A percentile compares a stretch with the other conserved stretches of the same genome.
phyloP scores from a whole-genome alignment of 2,329 filamentous ascomycete genomes.

The Rugonectria rugulosa region DNA sequence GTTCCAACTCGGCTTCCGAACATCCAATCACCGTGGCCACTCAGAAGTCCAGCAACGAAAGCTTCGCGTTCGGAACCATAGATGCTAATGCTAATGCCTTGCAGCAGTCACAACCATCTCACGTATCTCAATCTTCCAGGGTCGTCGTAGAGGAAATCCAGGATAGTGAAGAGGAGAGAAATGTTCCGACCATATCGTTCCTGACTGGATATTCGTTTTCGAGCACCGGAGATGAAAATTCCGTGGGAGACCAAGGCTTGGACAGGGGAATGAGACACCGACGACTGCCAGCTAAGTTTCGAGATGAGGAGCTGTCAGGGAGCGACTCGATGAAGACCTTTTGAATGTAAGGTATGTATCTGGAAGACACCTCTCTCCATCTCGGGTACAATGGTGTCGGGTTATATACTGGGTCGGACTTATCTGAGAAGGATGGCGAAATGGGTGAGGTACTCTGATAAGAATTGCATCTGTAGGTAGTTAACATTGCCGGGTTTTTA shows the following conservation, averaged over 20 bases:
- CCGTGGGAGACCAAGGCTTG: slow-evolving; percentile 38
- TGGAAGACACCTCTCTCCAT: background rate
- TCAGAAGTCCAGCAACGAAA: background rate
- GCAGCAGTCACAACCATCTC: background rate
- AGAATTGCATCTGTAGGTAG: slow-evolving; percentile 6
- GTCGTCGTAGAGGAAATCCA: slow-evolving; percentile 38
- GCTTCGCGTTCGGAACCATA: background rate
- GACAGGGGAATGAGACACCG: slow-evolving; percentile 42
- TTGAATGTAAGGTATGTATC: slow-evolving; percentile 14
- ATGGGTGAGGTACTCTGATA: slow-evolving; percentile 4
- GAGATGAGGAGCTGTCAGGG: slow-evolving; percentile 41
- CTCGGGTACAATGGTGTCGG: background rate
- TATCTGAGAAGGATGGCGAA: slow-evolving; percentile 10
- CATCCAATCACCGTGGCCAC: slow-evolving; percentile 22
- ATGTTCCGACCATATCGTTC: slow-evolving; percentile 25
- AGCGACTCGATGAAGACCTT: slow-evolving; percentile 21
- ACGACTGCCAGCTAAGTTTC: slow-evolving; percentile 46
- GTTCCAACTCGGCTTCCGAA: slow-evolving; percentile 12
- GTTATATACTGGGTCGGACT: background rate
- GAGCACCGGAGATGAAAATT: slow-evolving; percentile 43
- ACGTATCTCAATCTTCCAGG: background rate
- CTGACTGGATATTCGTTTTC: slow-evolving; percentile 26
- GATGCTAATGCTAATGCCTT: background rate
- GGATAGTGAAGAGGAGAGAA: slow-evolving; percentile 39
- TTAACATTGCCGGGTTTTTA: background rate